phyloP scores from a whole-genome alignment of 805 yeast genomes.

The Metschnikowia chrysomelidarum region DNA sequence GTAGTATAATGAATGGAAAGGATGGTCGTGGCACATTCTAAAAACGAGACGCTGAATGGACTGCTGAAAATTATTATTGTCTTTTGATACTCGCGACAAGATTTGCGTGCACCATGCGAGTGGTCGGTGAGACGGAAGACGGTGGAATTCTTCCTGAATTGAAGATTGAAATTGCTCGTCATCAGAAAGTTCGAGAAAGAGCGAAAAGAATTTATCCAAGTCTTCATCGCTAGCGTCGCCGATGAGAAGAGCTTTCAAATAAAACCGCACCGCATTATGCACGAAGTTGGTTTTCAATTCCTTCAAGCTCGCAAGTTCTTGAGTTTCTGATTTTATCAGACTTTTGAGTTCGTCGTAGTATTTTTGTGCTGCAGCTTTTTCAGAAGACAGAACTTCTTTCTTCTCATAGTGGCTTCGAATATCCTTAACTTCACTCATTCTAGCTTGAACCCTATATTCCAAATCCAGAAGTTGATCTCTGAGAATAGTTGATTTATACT shows the following conservation, averaged over 20 bases:
- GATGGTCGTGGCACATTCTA: conserved; percentile 54
- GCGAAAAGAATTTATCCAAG: conserved; percentile 72
- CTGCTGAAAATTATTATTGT: conserved; percentile 51
- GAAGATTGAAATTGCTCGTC: conserved; percentile 43
- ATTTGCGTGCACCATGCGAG: conserved; percentile 83
- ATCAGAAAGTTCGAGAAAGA: conserved; percentile 71
- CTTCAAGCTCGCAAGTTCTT: conserved; percentile 40
- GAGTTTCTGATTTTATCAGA: conserved; percentile 49
- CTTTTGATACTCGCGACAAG: conserved; percentile 62
- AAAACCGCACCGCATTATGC: conserved; percentile 55
- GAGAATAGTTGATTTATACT: conserved; percentile 45
- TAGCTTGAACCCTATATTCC: conserved; percentile 39
- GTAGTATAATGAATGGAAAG: conserved; percentile 68
- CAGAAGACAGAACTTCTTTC: conserved; percentile 40
- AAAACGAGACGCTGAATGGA: conserved; percentile 48
- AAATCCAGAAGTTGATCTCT: conserved; percentile 44
- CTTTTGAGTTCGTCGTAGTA: conserved; percentile 49
- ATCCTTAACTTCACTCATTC: conserved; percentile 48
- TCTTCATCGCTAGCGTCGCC: conserved; percentile 47
- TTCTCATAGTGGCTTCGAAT: conserved; percentile 45
- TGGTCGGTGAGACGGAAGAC: conserved; percentile 58
- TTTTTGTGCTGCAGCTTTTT: conserved; percentile 50
- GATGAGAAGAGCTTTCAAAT: conserved; percentile 51
- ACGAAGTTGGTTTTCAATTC: conserved; percentile 44
- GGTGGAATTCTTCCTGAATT: conserved; percentile 36